Evolutionary conservation across 208 protist species (phyloP), one percentile per base, ranked within the genome.

Genomic region (Acanthamoeba culbertsoni): DNA sequence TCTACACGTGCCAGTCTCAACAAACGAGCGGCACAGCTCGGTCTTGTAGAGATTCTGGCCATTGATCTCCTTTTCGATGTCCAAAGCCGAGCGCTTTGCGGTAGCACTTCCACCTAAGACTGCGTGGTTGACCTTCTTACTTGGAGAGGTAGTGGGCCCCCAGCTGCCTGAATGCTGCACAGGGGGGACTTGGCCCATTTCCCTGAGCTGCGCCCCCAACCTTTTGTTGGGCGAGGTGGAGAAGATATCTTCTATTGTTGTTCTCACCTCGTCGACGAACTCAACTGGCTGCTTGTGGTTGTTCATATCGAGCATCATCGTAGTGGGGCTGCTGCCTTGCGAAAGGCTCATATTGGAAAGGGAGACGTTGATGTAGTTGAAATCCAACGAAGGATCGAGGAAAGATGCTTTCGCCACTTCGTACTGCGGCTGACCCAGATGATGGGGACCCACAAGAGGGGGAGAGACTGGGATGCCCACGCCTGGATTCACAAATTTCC

Each of bases 1-100:
- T 53, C 95, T 63, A 71, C 96, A 97, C 14, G 68, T 28, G 45
- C 95, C 94, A 35, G 93, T 97, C 62, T 97, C 95, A 35, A 75
- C 46, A 33, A 95, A 97, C 14, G 94, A 96, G 14, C 96, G 31
- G 57, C 96, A 97, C 18, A 97, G 91, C 46, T 97, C 96, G 18
- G 96, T 97, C 62, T 96, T 96, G 42, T 96, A 96, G 82, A 88
- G 75, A 42, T 93, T 92, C 33, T 73, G 59, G 35, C 88, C 88
- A 14, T 33, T 33, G 10, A 89, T 89, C 53, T 89, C 79, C 79
- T 89, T 89, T 55, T 89, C 79, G 10, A 89, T 89, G 43, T 89
- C 79, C 31, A 89, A 51, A 28, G 71, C 33, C 71, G 71, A 82
- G 12, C 42, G 23, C 71, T 82, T 82, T 26, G 42, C 71, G 8